Evolutionary conservation across 2,329 filamentous ascomycete species (phyloP), one percentile per base, ranked within the genome.

Genomic region (Penicillium brasilianum): DNA sequence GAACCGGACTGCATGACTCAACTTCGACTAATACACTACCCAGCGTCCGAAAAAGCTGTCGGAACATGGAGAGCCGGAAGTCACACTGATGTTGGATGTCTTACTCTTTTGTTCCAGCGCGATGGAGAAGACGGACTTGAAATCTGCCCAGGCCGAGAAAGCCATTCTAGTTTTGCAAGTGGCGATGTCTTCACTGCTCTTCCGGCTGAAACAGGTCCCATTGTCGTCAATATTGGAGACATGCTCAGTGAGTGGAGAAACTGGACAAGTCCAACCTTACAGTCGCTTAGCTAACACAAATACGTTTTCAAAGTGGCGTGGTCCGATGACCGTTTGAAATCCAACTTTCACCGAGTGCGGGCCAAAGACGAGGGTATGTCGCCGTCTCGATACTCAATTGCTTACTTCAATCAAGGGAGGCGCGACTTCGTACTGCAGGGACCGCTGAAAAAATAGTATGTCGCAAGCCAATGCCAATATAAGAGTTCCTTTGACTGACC

Each of bases 211-310:
- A 61, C 63, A 0, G 63, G 61, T 14, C 63, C 55, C 10, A 65
- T 65, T 48, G 55, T 65, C 10, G 63, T 65, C 20, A 65, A 65
- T 54, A 65, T 65, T 28, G 63, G 63, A 14, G 58, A 65, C 41
- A 65, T 65, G 63, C 53, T 65, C 4, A 65, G 63, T 65, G 43
- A 51, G 37, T 41, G 37, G 16, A 41, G 37, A 20, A 18, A n/a
- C n/a, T n/a, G 8, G 7, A 4, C 0, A n/a, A n/a, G 32, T 11
- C 9, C 32, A 37, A 16, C n/a, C 14, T 37, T 2, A 37, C 5
- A 5, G n/a, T 41, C 3, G 3, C 37, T 10, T 5, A 41, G n/a
- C n/a, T 41, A 20, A 41, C 37, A 18, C 37, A 11, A 41, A 18
- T 41, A 41, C n/a, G n/a, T 55, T 59, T 28, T 18, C 22, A 18